phyloP scores from a whole-genome alignment of 768 basidiomycete genomes.

The Agaricus blazei region DNA sequence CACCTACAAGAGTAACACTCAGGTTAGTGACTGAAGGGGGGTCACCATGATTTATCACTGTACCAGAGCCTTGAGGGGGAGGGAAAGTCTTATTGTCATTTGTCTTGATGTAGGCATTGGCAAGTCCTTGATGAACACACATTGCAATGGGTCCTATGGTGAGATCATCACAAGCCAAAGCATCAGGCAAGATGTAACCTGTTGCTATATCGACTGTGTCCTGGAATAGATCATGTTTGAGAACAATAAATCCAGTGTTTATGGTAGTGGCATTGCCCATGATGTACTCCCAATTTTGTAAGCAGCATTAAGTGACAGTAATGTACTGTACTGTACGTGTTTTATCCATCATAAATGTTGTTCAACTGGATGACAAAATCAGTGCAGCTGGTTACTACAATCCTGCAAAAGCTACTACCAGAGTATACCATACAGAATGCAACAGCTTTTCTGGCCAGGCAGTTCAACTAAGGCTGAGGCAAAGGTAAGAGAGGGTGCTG shows the following conservation, averaged over 20 bases:
- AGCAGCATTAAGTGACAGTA: too few relatives aligned
- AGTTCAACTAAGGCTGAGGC: too few relatives aligned
- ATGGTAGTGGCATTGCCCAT: conserved; percentile 53
- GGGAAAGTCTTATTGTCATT: conserved; percentile 67
- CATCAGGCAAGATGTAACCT: conserved; percentile 82
- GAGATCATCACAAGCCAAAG: conserved; percentile 61
- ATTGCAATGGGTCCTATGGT: conserved; percentile 65
- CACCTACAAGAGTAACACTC: background rate
- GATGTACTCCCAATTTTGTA: conserved; percentile 72
- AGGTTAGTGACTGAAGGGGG: background rate
- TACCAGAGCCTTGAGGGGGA: conserved; percentile 22
- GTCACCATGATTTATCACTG: background rate
- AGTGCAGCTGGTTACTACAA: too few relatives aligned
- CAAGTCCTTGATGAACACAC: conserved; percentile 55
- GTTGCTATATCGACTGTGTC: conserved; percentile 82
- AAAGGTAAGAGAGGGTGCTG: too few relatives aligned
- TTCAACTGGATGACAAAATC: too few relatives aligned
- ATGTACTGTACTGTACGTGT: too few relatives aligned
- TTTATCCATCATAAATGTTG: too few relatives aligned
- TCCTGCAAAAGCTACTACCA: too few relatives aligned
- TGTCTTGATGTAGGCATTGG: conserved; percentile 79
- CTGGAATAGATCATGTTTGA: conserved; percentile 84
- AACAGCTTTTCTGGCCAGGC: too few relatives aligned
- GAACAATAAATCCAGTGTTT: conserved; percentile 79
- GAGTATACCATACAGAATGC: too few relatives aligned